Conservation (phyloP, 805 yeast genomes). For the Candida vaughaniae region DNA sequence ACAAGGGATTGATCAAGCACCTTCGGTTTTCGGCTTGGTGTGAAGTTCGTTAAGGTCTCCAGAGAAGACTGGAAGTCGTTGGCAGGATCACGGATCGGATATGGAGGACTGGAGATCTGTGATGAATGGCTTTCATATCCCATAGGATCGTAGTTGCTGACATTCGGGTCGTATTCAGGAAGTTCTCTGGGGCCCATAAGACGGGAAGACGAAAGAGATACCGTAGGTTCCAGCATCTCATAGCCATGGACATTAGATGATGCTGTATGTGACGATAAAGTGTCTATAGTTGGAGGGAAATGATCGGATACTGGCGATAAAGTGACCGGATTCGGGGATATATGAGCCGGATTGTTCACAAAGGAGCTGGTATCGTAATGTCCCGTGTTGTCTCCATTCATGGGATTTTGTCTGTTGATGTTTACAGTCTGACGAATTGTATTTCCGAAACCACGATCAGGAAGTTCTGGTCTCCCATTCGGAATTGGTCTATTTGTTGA, state of each 20-base stretch:
- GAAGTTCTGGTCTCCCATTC: no score
- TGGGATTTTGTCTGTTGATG: no score
- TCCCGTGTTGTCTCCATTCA: no score
- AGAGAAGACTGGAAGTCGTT: constrained; percentile 1
- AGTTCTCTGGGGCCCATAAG: constrained; percentile 43
- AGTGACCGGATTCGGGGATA: no score
- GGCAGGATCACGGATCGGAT: constrained; percentile 11
- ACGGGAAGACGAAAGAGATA: constrained; percentile 19
- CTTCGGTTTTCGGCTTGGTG: constrained; percentile 8
- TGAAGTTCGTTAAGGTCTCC: background rate
- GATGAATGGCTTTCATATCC: constrained; percentile 1
- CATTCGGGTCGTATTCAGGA: constrained; percentile 28
- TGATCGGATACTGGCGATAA: no score
- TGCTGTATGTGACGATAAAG: no score
- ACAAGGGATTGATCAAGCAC: constrained; percentile 8
- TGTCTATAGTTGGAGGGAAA: no score
- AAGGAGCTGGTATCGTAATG: no score
- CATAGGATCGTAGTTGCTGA: constrained; percentile 8
- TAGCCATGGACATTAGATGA: background rate
- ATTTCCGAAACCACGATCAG: no score
- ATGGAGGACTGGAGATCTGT: constrained; percentile 7
- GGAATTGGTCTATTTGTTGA: no score
- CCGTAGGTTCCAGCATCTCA: background rate
- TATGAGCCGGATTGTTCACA: no score
- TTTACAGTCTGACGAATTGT: no score